Evolutionary conservation across 2,329 filamentous ascomycete genomes (phyloP).

Genomic region (Huntiella abstrusa): DNA sequence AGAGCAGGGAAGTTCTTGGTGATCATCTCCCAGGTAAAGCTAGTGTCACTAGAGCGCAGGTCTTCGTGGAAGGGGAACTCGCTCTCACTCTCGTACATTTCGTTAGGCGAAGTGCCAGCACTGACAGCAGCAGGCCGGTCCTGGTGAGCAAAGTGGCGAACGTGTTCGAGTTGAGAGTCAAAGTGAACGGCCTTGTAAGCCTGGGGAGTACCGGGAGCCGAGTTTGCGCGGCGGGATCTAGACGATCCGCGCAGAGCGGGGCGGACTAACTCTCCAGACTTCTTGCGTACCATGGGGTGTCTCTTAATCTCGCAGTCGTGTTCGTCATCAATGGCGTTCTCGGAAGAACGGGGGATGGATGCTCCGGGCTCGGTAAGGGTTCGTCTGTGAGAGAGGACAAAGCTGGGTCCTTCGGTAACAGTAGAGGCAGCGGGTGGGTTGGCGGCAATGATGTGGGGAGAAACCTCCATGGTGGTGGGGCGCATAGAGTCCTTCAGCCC

Average conservation of each 20-base stretch:
- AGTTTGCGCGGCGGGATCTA: constrained; percentile 71
- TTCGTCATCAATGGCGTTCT: constrained; percentile 38
- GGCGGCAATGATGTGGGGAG: constrained; percentile 14
- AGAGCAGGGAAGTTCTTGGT: constrained; percentile 65
- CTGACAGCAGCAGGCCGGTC: constrained; percentile 93
- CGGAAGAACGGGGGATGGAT: constrained; percentile 22
- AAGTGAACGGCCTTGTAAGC: constrained; percentile 98
- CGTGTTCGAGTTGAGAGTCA: constrained; percentile 87
- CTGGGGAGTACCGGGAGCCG: constrained; percentile 92
- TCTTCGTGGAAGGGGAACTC: constrained; percentile 61
- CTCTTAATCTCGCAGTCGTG: constrained; percentile 44
- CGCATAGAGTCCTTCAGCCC: constrained; percentile 71
- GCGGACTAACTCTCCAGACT: constrained; percentile 89
- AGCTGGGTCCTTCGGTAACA: constrained; percentile 21
- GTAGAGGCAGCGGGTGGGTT: constrained; percentile 24
- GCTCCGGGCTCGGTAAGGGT: constrained; percentile 36
- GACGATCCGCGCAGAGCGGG: constrained; percentile 56
- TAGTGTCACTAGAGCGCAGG: constrained; percentile 18
- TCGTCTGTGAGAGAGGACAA: constrained; percentile 24
- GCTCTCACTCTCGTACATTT: constrained; percentile 66
- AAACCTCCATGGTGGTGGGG: constrained; percentile 18
- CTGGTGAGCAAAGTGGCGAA: constrained; percentile 85
- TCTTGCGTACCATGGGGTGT: constrained; percentile 91
- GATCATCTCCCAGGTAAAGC: constrained; percentile 74
- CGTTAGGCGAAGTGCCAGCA: constrained; percentile 77